Evolutionary conservation across 2,329 filamentous ascomycete genomes (phyloP).

Genomic region (Penicillium sp.): DNA sequence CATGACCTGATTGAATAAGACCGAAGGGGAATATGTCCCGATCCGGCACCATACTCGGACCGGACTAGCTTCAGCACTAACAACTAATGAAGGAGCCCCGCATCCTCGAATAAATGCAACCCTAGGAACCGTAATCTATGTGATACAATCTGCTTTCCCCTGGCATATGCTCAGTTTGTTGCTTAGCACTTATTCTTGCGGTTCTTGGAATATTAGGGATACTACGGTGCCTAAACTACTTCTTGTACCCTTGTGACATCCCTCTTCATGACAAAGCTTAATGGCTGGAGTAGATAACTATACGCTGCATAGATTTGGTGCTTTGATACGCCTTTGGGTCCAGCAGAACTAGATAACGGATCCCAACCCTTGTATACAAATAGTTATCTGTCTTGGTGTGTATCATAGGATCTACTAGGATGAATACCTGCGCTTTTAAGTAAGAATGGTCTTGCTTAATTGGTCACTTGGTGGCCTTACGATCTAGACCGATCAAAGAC

Average conservation of each 20-base stretch:
- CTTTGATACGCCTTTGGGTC: background rate
- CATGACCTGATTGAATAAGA: background rate
- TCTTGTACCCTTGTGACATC: background rate
- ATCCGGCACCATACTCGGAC: background rate
- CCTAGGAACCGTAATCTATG: background rate
- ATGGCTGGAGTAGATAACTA: background rate
- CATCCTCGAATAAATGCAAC: background rate
- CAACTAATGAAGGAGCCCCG: background rate
- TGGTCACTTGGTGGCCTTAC: background rate
- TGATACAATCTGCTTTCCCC: background rate
- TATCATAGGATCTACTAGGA: background rate
- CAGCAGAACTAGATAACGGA: background rate
- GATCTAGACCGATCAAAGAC: background rate
- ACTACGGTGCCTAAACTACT: background rate
- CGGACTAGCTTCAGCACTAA: background rate
- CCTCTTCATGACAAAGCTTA: background rate
- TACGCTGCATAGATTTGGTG: background rate
- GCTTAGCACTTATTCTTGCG: background rate
- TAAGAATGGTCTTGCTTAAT: background rate
- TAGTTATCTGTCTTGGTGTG: background rate
- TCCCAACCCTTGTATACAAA: background rate
- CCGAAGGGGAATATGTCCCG: background rate
- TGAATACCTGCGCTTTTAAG: background rate
- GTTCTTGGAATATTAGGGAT: background rate
- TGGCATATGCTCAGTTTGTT: background rate